Evolutionary conservation across 441 rosid species (phyloP).

Genomic region (Populus hybrid): DNA sequence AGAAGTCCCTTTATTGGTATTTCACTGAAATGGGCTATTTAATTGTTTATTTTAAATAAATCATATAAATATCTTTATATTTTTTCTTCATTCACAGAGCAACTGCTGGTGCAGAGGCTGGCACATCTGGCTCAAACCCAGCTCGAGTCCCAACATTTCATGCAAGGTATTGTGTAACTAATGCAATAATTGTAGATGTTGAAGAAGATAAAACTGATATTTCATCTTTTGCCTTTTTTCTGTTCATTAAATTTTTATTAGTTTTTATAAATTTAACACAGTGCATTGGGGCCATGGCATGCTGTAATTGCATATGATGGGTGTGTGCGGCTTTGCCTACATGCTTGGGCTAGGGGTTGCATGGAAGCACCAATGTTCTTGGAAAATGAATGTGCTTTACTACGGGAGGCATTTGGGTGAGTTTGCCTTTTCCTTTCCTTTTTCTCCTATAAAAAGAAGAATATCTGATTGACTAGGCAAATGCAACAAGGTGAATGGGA

Average conservation of each 20-base stretch:
- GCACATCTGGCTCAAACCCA: constrained; percentile 53
- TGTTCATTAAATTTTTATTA: background rate
- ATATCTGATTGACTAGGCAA: background rate
- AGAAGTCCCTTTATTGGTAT: background rate
- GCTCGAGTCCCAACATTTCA: constrained; percentile 89
- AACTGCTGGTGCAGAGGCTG: constrained; percentile 48
- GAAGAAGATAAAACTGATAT: background rate
- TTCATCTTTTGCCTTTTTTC: constrained; percentile 9
- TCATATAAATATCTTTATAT: constrained; percentile 4
- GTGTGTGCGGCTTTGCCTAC: constrained; percentile 95
- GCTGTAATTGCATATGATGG: constrained; percentile 97
- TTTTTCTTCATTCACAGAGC: constrained; percentile 40
- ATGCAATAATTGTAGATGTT: constrained; percentile 10
- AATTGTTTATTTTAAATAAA: background rate
- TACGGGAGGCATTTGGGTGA: constrained; percentile 91
- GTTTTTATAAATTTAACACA: constrained; percentile 28
- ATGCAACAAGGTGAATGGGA: background rate
- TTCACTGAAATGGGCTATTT: background rate
- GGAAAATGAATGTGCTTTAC: constrained; percentile 88
- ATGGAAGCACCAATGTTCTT: constrained; percentile 97
- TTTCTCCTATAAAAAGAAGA: background rate
- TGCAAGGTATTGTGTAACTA: constrained; percentile 57
- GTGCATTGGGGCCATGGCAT: constrained; percentile 97
- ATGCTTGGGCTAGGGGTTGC: constrained; percentile 99
- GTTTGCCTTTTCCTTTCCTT: constrained; percentile 25